Percentiles rank a stretch among this genome's conserved stretches.
Evolutionary conservation across 2,329 filamentous ascomycete species (phyloP).

Genomic region (Microthyrium microscopicum): DNA sequence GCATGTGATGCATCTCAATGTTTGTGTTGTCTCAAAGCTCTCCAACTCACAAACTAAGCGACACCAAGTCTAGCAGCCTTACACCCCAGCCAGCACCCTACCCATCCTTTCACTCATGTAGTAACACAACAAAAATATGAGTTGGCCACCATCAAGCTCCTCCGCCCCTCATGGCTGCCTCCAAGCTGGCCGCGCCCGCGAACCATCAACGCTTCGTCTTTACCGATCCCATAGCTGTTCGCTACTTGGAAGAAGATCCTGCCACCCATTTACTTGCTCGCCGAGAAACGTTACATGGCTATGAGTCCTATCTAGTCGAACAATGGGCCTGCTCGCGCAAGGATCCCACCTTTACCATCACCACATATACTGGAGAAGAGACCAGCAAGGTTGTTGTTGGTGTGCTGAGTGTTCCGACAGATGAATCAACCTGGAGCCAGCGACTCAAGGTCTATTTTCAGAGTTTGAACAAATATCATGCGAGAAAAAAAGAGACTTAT

Average conservation of each 20-base stretch:
- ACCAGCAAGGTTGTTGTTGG: slow-evolving; percentile 63
- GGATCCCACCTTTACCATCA: slow-evolving; percentile 81
- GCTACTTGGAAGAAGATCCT: slow-evolving; percentile 71
- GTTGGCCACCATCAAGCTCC: neutral
- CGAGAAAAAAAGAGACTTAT: slow-evolving; percentile 63
- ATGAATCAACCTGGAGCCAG: slow-evolving; percentile 65
- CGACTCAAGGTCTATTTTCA: slow-evolving; percentile 71
- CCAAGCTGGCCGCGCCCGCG: no score
- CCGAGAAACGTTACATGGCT: slow-evolving; percentile 54
- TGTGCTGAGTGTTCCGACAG: slow-evolving; percentile 64
- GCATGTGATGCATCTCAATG: no score
- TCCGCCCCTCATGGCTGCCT: neutral
- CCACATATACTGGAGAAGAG: slow-evolving; percentile 79
- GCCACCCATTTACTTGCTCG: slow-evolving; percentile 60
- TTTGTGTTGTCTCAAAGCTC: no score
- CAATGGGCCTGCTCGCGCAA: slow-evolving; percentile 92
- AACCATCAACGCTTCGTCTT: slow-evolving; percentile 44
- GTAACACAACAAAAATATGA: no score
- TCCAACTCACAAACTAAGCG: no score
- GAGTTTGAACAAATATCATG: slow-evolving; percentile 71
- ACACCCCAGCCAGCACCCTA: no score
- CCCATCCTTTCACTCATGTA: no score
- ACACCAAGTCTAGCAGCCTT: no score
- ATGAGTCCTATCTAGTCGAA: slow-evolving; percentile 87
- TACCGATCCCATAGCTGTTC: slow-evolving; percentile 48